Base-by-base conservation (phyloP, 495 filamentous ascomycete species). In the Aspergillus heteromorphus region DNA sequence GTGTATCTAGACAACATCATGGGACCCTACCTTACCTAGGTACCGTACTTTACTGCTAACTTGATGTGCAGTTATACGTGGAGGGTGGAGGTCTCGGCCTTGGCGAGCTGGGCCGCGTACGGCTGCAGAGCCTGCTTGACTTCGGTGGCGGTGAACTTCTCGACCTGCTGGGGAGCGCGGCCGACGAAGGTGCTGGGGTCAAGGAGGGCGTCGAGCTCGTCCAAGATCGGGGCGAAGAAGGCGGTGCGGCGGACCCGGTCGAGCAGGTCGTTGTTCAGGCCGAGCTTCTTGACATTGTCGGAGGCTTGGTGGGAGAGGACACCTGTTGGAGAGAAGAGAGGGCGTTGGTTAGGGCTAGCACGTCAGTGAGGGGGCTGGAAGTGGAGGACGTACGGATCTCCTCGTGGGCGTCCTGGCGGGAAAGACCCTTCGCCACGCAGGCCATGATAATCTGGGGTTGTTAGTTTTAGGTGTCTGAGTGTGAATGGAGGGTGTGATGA, bases 351-450 rank as follows among this genome's bases (percentile, higher is more conserved):
- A 52, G 18, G 16, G 16, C 30, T n/a, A 27, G 14, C 19, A 4
- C n/a, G 36, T 18, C 11, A 40, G 2, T 34, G 4, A 9, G 13
- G 42, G 18, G 16, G 16, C 13, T 41, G 21, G 3, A 18, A 14
- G 17, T 11, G 11, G 41, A 23, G 20, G 41, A 68, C 59, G 55
- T 69, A 68, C 77, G 76, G 55, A 97, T 91, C 65, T 90, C 76
- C 74, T 97, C 93, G 68, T 98, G 95, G 3, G 93, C 87, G 20
- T 96, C 88, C 67, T 98, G 93, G 48, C 95, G 79, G 38, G 83
- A 89, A 13, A 78, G 79, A 25, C 91, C 91, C 59, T 86, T 80
- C 55, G 79, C 78, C 36, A 88, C 84, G 47, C 93, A 80, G 64
- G 83, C 83, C 91, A 96, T 95, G 69, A 97, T 89, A 62, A 97